Evolutionary conservation across 2,329 filamentous ascomycete genomes (phyloP), one percentile per base, ranked within the genome.

Genomic region (Didymella glomerata): DNA sequence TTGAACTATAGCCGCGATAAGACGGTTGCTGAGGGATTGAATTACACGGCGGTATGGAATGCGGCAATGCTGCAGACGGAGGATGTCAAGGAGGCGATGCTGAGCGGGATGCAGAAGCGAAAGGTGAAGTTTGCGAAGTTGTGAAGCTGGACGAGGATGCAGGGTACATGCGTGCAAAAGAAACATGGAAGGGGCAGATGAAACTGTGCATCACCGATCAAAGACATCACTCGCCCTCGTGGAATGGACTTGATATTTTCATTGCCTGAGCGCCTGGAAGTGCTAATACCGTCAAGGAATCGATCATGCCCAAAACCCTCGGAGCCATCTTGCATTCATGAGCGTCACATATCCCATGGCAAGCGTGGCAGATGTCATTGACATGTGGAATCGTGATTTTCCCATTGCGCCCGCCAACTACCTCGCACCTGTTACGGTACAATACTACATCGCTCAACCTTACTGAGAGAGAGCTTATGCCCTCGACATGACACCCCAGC

Each of bases 1-100:
- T 74, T 97, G 72, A 93, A 95, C 77, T 92, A 89, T 72, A 90
- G 89, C 32, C 84, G 91, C 68, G 93, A 96, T 76, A 87, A 93
- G 75, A 83, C 84, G 2, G 86, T 96, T 27, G 86, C 85, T 45
- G 92, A 96, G 67, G 92, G 88, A 46, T 79, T 98, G 75, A 86
- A 86, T 57, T 97, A 97, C 77, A 96, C 93, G 4, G 84, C 86
- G 11, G 84, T 95, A 1, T 97, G 93, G 94, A 98, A 98, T 73
- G 85, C 87, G 68, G 90, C 88, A 2, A 90, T 91, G 71, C 74
- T 97, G 68, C 93, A 97, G 81, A 90, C 91, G 7, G 81, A 83
- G 51, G 94, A 98, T 81, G 84, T 97, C 42, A 80, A 86, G 71
- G 81, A 84, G 59, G 92, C 93, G 0, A 82, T 97, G 74, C 73